Conservation (phyloP, 805 yeast species). For the Yamadazyma philogaea region DNA sequence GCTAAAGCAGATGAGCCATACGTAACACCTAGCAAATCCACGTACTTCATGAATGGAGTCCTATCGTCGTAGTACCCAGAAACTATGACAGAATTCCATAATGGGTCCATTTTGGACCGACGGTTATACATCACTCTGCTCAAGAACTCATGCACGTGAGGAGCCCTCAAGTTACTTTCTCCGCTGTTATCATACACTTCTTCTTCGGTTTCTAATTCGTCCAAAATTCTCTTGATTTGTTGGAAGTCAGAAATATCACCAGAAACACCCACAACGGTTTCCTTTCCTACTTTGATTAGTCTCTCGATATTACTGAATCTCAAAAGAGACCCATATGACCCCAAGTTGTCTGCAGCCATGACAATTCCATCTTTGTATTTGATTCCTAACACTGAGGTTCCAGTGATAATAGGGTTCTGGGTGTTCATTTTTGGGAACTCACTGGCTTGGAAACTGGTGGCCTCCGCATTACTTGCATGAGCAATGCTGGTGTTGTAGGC, state of each 20-base stretch:
- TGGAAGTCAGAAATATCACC: slow-evolving; percentile 97
- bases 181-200: slow-evolving; percentile 75
- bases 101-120: slow-evolving; percentile 90
- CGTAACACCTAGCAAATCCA: slow-evolving; percentile 88
- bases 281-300: slow-evolving; percentile 75
- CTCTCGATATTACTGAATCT: slow-evolving; percentile 85
- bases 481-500: slow-evolving; percentile 73
- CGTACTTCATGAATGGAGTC: slow-evolving; percentile 73
- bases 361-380: slow-evolving; percentile 88
- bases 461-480: slow-evolving; percentile 42
- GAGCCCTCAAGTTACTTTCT: slow-evolving; percentile 63
- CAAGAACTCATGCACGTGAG: slow-evolving; percentile 83
- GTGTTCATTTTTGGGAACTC: slow-evolving; percentile 76
- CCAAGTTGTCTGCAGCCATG: slow-evolving; percentile 92
- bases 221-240: slow-evolving; percentile 68
- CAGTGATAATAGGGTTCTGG: slow-evolving; percentile 92
- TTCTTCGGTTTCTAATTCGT: slow-evolving; percentile 68
- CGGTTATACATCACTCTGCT: slow-evolving; percentile 81
- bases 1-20: slow-evolving; percentile 86
- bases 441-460: background rate
- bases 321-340: slow-evolving; percentile 87
- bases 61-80: slow-evolving; percentile 77
- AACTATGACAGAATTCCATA: slow-evolving; percentile 91
- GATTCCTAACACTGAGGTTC: slow-evolving; percentile 90
- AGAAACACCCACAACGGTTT: slow-evolving; percentile 86